Percentiles rank a stretch among this genome's conserved stretches.
phyloP scores from a whole-genome alignment of 768 basidiomycete genomes.

The Suillus occidentalis region DNA sequence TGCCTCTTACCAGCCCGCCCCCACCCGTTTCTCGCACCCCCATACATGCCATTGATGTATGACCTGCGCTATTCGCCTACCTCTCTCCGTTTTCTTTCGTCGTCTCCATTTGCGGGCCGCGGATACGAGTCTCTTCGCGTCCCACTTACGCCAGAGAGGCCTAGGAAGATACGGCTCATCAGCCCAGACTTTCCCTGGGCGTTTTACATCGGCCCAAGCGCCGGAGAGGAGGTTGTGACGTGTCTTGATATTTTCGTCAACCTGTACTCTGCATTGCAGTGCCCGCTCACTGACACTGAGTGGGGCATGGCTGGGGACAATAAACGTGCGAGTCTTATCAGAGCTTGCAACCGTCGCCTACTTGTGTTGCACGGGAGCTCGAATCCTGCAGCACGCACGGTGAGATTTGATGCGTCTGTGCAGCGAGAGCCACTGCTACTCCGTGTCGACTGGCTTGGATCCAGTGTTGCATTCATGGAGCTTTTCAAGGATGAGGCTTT shows the following conservation, averaged over 20 bases:
- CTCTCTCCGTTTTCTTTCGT: conserved; percentile 1
- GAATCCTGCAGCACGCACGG: background rate
- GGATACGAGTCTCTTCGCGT: background rate
- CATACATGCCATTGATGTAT: conserved; percentile 1
- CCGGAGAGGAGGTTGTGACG: background rate
- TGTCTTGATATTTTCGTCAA: conserved; percentile 7
- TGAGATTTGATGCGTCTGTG: background rate
- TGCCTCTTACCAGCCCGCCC: background rate
- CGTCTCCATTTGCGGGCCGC: background rate
- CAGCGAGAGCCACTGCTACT: background rate
- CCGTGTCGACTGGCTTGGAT: conserved; percentile 14
- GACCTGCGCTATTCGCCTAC: conserved; percentile 5
- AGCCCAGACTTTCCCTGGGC: conserved; percentile 11
- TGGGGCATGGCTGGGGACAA: conserved; percentile 4
- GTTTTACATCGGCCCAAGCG: conserved; percentile 1
- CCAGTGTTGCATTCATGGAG: conserved; percentile 2
- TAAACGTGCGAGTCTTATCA: conserved; percentile 5
- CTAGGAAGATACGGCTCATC: conserved; percentile 5
- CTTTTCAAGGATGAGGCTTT: conserved; percentile 5
- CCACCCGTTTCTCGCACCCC: background rate
- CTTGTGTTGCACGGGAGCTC: background rate
- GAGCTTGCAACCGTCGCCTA: conserved; percentile 3
- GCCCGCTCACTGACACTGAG: conserved; percentile 2
- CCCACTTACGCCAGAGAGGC: conserved; percentile 1
- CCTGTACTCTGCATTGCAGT: conserved; percentile 5